Evolutionary conservation across 164 flowering plant genomes (phyloP), one percentile per base, ranked within the genome.

Genomic region (Magnolia kwangsiensis): DNA sequence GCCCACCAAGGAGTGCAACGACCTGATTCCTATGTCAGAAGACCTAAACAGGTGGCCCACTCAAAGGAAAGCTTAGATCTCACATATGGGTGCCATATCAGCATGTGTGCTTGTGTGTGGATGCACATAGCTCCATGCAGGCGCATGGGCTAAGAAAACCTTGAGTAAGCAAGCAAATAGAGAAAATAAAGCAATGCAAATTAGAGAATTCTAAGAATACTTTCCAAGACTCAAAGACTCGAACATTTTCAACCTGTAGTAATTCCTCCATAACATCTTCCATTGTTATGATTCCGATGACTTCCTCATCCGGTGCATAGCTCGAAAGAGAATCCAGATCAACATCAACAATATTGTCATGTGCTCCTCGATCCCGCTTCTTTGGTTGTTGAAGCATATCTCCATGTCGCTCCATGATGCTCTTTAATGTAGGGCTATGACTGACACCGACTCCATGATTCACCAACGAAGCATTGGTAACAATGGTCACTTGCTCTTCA

Each of bases 201-300:
- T 14, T 59, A 5, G 63, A 59, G 63, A 13, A 13, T 5, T 19
- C 63, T 59, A 59, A 5, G n/a, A 13, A 59, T 11, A 0, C 68
- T 21, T 65, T 65, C 27, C 19, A 31, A 29, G 50, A 37, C 45
- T 37, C 8, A 50, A 70, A 29, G 50, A 37, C 45, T 37, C 8
- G 20, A 70, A 70, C n/a, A 2, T 51, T 59, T 64, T 61, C 37
- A 45, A 86, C 84, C 84, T 81, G 86, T 1, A 92, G 75, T n/a
- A 92, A 79, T 84, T 89, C 92, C 75, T 89, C 92, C n/a, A 89
- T 82, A 16, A 87, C 89, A 84, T 89, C 90, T 73, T 89, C 97
- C 86, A 92, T 82, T 21, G 97, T 92, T 55, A 92, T 89, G 76
- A 90, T 87, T 19, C 97, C 97, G 72, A 89, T 75, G 67, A 83